Percentiles rank a stretch among this genome's conserved stretches.
These are phyloP conservation scores for Nothophoma quercina DNA, from an alignment of 2,329 filamentous ascomycete genomes.

Conservation along the genomic window DNA sequence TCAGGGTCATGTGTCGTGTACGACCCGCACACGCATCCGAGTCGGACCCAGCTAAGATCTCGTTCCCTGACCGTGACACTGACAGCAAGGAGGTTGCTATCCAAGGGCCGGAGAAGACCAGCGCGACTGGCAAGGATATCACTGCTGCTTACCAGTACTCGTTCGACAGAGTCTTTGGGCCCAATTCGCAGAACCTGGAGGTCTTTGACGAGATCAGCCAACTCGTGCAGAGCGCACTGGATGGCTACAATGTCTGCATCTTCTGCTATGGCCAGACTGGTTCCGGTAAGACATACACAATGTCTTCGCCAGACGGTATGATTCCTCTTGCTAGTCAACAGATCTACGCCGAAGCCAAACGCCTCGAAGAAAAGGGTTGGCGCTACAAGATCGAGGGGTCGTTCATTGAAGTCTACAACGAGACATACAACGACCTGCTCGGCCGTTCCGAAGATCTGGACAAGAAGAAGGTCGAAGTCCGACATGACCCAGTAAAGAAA, in stretches of 20 bases:
- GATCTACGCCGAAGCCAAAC: conserved; percentile 87
- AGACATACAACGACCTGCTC: conserved; percentile 91
- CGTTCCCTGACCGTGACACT: conserved; percentile 79
- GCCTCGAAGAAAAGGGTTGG: conserved; percentile 91
- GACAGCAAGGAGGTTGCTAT: conserved; percentile 89
- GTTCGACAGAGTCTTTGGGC: conserved; percentile 92
- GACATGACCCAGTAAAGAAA: conserved; percentile 82
- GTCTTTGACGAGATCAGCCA: conserved; percentile 97
- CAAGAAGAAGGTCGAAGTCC: conserved; percentile 86
- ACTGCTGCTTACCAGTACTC: conserved; percentile 85
- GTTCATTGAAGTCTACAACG: conserved; percentile 98
- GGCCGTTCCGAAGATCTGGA: conserved; percentile 73
- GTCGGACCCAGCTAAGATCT: conserved; percentile 72
- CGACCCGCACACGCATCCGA: conserved; percentile 73
- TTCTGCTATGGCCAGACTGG: conserved; percentile 99
- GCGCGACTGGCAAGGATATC: conserved; percentile 76
- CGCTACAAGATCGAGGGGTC: conserved; percentile 91
- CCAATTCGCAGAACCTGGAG: conserved; percentile 77
- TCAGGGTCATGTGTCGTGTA: conserved; percentile 96
- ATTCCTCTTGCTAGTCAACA: conserved; percentile 92
- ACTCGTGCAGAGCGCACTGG: conserved; percentile 92
- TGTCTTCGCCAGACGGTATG: conserved; percentile 96
- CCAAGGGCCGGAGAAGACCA: conserved; percentile 82
- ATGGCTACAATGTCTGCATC: conserved; percentile 98
- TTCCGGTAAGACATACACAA: conserved; percentile 95